Evolutionary conservation across 257 asterid genomes (phyloP).

Genomic region (Capsicum baccatum): DNA sequence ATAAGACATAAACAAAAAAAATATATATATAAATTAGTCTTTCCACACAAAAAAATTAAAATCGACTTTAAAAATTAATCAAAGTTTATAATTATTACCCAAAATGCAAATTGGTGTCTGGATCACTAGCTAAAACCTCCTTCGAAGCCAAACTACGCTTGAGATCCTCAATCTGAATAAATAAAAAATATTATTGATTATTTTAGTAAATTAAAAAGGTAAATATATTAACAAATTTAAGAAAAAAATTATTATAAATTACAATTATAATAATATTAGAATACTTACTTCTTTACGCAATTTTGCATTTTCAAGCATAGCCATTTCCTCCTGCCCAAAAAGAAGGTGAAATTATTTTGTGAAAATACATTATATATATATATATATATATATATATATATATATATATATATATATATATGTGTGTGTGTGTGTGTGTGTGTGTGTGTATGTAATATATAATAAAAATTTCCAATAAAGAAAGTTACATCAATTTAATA

Average conservation of each 20-base stretch:
- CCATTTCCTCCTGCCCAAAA: no score
- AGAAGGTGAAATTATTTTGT: no score
- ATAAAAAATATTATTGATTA: neutral
- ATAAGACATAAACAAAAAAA: neutral
- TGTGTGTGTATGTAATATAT: no score
- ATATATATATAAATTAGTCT: neutral
- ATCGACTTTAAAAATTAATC: neutral
- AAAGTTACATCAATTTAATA: no score
- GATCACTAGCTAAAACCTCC: no score
- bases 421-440: no score
- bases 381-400: no score
- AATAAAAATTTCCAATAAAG: no score
- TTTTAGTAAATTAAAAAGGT: neutral
- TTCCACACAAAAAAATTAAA: neutral
- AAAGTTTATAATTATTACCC: slow-evolving; percentile 44
- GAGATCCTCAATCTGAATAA: slow-evolving; percentile 65
- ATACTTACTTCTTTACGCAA: slow-evolving; percentile 59
- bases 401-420: no score
- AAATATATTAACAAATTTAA: neutral
- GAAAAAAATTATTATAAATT: neutral
- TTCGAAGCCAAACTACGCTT: slow-evolving; percentile 40
- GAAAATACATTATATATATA: no score
- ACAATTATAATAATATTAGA: neutral
- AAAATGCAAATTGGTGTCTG: slow-evolving; percentile 61
- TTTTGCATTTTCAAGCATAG: no score